Evolutionary conservation across 192 early-diverging fungal species (phyloP).

Genomic region (Coemansia sp.): DNA sequence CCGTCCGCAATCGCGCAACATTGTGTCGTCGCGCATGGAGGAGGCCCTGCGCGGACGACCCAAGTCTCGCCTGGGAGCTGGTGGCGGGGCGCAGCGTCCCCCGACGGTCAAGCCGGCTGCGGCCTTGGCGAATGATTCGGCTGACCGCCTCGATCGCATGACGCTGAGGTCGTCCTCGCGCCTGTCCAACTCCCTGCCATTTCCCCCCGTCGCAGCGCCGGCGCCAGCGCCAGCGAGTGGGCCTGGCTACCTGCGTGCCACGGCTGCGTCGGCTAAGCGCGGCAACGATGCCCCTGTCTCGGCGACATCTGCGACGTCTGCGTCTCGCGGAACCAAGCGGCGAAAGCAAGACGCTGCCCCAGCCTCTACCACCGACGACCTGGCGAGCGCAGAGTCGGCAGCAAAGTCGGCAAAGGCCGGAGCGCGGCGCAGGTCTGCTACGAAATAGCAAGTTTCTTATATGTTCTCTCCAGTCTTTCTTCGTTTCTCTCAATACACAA

Average conservation of each 20-base stretch:
- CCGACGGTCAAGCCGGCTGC: background rate
- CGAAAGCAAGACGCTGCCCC: slow-evolving; percentile 22
- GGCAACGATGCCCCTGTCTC: slow-evolving; percentile 16
- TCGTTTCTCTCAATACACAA: too few relatives aligned
- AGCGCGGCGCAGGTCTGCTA: slow-evolving; percentile 21
- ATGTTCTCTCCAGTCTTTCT: background rate
- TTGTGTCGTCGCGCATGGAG: slow-evolving; percentile 45
- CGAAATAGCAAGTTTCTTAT: slow-evolving; percentile 13
- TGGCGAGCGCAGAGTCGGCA: background rate
- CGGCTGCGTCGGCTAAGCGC: slow-evolving; percentile 45
- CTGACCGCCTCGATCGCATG: slow-evolving; percentile 25
- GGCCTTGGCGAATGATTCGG: background rate
- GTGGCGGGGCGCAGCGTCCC: slow-evolving; percentile 15
- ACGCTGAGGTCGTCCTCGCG: slow-evolving; percentile 38
- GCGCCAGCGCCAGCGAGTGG: background rate
- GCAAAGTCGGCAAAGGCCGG: slow-evolving; percentile 26
- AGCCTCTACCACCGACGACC: slow-evolving; percentile 3
- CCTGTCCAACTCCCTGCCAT: background rate
- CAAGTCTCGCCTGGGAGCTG: background rate
- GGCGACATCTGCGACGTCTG: background rate
- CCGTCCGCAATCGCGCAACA: slow-evolving; percentile 33
- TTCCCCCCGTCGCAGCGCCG: background rate
- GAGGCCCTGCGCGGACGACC: slow-evolving; percentile 40
- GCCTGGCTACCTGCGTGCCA: slow-evolving; percentile 49
- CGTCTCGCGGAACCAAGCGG: slow-evolving; percentile 37